phyloP scores from a whole-genome alignment of 208 protist species.

The Crithidia brevicula region DNA sequence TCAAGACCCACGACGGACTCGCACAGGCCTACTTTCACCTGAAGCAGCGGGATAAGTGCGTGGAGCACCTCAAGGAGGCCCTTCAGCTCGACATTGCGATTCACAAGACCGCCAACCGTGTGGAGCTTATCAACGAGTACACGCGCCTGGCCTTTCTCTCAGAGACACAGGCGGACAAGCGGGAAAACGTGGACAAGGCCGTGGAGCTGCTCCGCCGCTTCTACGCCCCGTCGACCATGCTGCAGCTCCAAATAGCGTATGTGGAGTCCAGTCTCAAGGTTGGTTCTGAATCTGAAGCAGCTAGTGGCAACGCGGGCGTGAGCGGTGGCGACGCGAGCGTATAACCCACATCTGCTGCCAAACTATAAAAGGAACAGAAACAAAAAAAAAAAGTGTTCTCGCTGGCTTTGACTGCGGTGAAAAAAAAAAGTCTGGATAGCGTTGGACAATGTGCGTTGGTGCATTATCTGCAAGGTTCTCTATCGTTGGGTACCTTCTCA shows the following conservation, averaged over 20 bases:
- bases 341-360: no score
- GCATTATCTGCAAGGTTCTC: no score
- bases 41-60: slow-evolving; percentile 71
- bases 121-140: slow-evolving; percentile 77
- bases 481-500: no score
- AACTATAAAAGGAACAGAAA: neutral
- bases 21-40: slow-evolving; percentile 83
- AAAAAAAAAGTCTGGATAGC: no score
- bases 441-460: no score
- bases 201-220: slow-evolving; percentile 69
- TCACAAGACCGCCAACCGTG: slow-evolving; percentile 58
- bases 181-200: slow-evolving; percentile 55
- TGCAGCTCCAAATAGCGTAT: slow-evolving; percentile 56
- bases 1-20: slow-evolving; percentile 84
- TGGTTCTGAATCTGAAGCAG: neutral
- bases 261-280: slow-evolving; percentile 39
- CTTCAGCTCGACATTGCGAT: slow-evolving; percentile 56
- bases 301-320: no score
- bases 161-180: slow-evolving; percentile 35
- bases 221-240: slow-evolving; percentile 67
- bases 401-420: no score
- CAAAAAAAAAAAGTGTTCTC: neutral
- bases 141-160: slow-evolving; percentile 73
- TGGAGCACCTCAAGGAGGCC: slow-evolving; percentile 72
- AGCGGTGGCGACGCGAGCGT: no score